Evolutionary conservation across 164 flowering plant genomes (phyloP), one percentile per base, ranked within the genome.

Genomic region (Stephania japonica): DNA sequence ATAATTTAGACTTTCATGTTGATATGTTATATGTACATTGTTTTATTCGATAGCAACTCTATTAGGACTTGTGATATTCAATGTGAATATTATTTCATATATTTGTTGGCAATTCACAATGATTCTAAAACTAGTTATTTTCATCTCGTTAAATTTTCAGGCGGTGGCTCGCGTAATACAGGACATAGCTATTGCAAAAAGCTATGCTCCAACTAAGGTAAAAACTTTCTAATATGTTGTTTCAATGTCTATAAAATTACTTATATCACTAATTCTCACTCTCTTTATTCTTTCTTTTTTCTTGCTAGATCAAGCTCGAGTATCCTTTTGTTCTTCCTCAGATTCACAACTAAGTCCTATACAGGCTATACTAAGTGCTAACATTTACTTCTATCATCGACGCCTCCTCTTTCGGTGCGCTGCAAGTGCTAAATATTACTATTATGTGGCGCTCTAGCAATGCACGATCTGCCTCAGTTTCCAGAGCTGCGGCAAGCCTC

Each of bases 131-230:
- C 64, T n/a, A 24, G 5, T 12, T 65, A 38, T 42, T 27, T 10
- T 68, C 67, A n/a, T 12, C 47, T 66, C 14, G 13, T 72, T 10
- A 49, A 42, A 74, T 59, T 75, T 44, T 75, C 82, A 95, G 99
- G 90, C 88, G 62, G 95, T 95, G 73, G 98, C 98, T 71, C 83
- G 83, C 44, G 90, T 91, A 70, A 73, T 95, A 75, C 95, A 90
- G 84, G 97, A 93, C 76, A 88, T 97, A 41, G 98, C 97, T 73
- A 67, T 75, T 71, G 99, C 98, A 19, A 90, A 89, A 75, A 85
- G 83, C 67, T 86, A 84, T 79, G 85, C 86, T 69, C 82, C 97
- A 67, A 87, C 90, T 73, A 93, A 91, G 95, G 99, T 96, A 85
- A 65, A 61, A 7, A 59, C 64, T 5, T 59, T 5, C 64, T 19